phyloP scores from a whole-genome alignment of 2,329 filamentous ascomycete genomes.

The Plectosphaerella plurivora region DNA sequence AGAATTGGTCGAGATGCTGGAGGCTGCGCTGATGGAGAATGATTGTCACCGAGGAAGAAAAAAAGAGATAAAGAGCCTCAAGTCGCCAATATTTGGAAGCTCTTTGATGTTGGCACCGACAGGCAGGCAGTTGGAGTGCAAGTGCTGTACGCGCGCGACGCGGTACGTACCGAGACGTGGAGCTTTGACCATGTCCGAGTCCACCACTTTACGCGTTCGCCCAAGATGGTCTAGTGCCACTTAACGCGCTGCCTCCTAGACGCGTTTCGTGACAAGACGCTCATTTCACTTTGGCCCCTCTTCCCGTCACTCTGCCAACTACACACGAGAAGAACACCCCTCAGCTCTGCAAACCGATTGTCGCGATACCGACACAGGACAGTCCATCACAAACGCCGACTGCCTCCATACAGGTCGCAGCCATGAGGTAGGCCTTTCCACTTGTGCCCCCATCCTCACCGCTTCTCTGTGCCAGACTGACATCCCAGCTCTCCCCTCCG shows the following conservation, averaged over 20 bases:
- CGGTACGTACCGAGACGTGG: constrained; percentile 1
- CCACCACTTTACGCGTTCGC: constrained; percentile 18
- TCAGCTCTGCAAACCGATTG: constrained; percentile 2
- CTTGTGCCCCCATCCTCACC: not conserved
- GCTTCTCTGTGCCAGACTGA: not conserved
- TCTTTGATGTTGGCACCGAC: too few species aligned
- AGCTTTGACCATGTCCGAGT: not conserved
- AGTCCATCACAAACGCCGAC: not conserved
- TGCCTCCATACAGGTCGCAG: constrained; percentile 1
- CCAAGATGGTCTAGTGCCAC: constrained; percentile 29
- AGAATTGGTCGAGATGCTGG: too few species aligned
- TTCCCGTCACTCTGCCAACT: constrained; percentile 1
- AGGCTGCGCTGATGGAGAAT: too few species aligned
- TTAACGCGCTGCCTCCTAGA: constrained; percentile 34
- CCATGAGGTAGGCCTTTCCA: constrained; percentile 24
- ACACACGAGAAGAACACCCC: not conserved
- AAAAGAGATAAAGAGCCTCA: too few species aligned
- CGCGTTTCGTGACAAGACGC: constrained; percentile 8
- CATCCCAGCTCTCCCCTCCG: constrained; percentile 71
- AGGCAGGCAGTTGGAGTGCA: not conserved
- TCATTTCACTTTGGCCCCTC: constrained; percentile 6
- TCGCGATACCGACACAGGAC: not conserved
- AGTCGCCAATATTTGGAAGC: too few species aligned
- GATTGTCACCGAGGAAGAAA: too few species aligned
- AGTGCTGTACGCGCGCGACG: not conserved